These are phyloP conservation scores for Ceratocystis ficicola DNA, from an alignment of 2,329 filamentous ascomycete species.

Conservation along the genomic window DNA sequence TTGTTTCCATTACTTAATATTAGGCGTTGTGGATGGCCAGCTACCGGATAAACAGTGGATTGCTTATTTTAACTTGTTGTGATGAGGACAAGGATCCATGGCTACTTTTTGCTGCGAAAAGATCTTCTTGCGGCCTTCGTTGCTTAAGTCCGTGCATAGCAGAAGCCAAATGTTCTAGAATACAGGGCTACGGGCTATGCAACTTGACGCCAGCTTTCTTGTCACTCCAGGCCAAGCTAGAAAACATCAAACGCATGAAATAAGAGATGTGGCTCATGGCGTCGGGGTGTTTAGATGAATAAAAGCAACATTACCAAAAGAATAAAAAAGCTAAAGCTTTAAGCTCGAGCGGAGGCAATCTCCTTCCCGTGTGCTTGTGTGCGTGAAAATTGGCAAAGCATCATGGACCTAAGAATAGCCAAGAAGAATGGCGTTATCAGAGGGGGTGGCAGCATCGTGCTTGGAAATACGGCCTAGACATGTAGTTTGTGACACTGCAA, in stretches of 20 bases:
- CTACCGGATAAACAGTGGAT: not conserved
- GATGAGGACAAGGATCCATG: not conserved
- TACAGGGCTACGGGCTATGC: not conserved
- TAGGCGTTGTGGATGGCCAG: not conserved
- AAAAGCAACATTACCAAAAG: not conserved
- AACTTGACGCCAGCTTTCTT: not conserved
- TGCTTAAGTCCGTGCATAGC: not conserved
- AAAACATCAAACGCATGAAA: not conserved
- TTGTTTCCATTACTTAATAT: slow-evolving; percentile 7
- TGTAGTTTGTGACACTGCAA: not conserved
- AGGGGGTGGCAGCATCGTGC: not conserved
- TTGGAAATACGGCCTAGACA: not conserved
- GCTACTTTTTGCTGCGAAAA: not conserved
- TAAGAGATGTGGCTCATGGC: not conserved
- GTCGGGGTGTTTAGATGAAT: not conserved
- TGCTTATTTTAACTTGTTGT: not conserved
- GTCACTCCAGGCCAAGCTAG: too few species aligned
- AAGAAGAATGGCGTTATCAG: not conserved
- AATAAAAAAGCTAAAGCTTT: not conserved
- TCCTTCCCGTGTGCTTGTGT: not conserved
- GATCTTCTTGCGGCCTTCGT: slow-evolving; percentile 2
- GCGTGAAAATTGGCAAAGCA: not conserved
- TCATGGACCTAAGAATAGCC: not conserved
- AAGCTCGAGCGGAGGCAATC: not conserved
- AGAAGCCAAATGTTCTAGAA: slow-evolving; percentile 3